phyloP scores from a whole-genome alignment of 768 basidiomycete species.

The Hydnomerulius pinastri region DNA sequence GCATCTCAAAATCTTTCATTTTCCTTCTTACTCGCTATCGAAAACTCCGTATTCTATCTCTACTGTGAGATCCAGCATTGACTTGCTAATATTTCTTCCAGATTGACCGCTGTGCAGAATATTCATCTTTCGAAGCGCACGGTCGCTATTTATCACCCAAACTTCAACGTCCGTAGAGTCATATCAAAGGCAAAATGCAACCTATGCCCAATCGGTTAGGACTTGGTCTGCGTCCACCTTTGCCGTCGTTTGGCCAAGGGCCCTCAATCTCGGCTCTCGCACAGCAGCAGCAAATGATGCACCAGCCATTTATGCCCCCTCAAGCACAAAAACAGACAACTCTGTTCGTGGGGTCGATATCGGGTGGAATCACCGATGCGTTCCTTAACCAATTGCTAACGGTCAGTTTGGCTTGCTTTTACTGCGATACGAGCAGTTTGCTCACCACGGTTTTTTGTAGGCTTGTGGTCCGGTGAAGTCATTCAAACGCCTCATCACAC shows the following conservation, averaged over 20 bases:
- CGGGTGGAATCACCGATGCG: slow-evolving; percentile 84
- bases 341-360: slow-evolving; percentile 93
- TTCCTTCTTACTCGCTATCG: neutral
- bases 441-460: slow-evolving; percentile 41
- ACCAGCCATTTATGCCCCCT: slow-evolving; percentile 67
- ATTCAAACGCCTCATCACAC: slow-evolving; percentile 91
- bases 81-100: neutral
- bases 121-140: neutral
- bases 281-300: slow-evolving; percentile 70
- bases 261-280: slow-evolving; percentile 91
- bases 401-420: slow-evolving; percentile 46
- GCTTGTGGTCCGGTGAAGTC: slow-evolving; percentile 88
- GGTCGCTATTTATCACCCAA: neutral
- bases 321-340: slow-evolving; percentile 69
- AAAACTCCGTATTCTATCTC: neutral
- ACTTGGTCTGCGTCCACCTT: slow-evolving; percentile 85
- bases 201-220: slow-evolving; percentile 73
- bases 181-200: slow-evolving; percentile 49
- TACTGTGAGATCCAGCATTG: slow-evolving; percentile 3
- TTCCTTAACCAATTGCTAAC: slow-evolving; percentile 78
- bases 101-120: neutral
- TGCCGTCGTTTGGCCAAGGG: slow-evolving; percentile 88
- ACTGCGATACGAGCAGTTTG: neutral
- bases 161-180: neutral
- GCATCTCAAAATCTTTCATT: neutral